These are phyloP conservation scores for Entelexis paramagnoliae DNA, from an alignment of 1,139 yeast species.

Conservation along the genomic window DNA sequence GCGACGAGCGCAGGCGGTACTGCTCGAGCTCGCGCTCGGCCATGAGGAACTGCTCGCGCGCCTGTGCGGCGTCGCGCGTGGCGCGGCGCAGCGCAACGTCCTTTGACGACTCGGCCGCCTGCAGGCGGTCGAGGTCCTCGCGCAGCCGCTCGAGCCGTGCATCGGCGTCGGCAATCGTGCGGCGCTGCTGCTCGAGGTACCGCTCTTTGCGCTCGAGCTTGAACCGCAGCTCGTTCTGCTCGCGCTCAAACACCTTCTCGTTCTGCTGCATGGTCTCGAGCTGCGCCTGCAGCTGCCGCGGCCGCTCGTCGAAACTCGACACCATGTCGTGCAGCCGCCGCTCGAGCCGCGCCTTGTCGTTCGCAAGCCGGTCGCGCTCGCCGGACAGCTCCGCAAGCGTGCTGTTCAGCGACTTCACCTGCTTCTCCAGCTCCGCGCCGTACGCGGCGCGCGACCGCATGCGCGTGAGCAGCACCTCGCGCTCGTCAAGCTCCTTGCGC, in stretches of 20 bases:
- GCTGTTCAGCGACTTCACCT: constrained; percentile 30
- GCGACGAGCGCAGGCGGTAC: constrained; percentile 7
- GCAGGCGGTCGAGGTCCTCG: constrained; percentile 35
- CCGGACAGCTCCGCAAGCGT: constrained; percentile 33
- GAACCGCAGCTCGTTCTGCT: constrained; percentile 22
- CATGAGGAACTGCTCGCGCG: constrained; percentile 29
- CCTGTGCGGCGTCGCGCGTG: constrained; percentile 42
- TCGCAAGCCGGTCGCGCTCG: constrained; percentile 33
- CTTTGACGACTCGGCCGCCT: constrained; percentile 38
- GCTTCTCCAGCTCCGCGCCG: constrained; percentile 19
- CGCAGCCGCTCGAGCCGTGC: constrained; percentile 34
- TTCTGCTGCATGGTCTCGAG: constrained; percentile 16
- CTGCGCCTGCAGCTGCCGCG: constrained; percentile 19
- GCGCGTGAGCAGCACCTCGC: constrained; percentile 11
- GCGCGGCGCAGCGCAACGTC: constrained; percentile 38
- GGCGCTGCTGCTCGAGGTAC: constrained; percentile 17
- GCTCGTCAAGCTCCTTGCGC: constrained; percentile 11
- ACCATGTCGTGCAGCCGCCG: constrained; percentile 25
- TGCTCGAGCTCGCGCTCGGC: constrained; percentile 19
- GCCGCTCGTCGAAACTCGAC: constrained; percentile 15
- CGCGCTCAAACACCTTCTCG: constrained; percentile 19
- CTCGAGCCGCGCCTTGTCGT: constrained; percentile 34
- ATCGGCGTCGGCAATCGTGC: constrained; percentile 29
- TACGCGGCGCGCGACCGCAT: constrained; percentile 4
- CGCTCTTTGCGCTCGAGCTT: constrained; percentile 22